phyloP scores from a whole-genome alignment of 2,329 filamentous ascomycete genomes.

The Cladobotryum mycophilum region DNA sequence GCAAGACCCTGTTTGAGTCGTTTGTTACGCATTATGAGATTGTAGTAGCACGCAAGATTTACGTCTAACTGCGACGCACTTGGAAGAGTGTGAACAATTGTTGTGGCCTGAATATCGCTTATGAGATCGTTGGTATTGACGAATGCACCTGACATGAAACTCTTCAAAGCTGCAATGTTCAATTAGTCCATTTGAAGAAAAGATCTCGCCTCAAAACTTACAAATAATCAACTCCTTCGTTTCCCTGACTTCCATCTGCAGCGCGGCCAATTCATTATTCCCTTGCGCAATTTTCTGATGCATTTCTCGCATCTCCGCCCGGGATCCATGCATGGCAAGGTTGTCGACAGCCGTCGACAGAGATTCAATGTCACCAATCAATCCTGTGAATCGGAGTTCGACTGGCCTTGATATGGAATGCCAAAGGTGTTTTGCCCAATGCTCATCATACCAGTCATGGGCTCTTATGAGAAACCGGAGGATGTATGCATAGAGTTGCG shows the following conservation, averaged over 20 bases:
- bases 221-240: neutral
- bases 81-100: neutral
- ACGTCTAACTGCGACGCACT: neutral
- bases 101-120: neutral
- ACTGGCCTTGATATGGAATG: neutral
- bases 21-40: neutral
- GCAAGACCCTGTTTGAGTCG: neutral
- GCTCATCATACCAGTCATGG: neutral
- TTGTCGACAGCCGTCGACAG: neutral
- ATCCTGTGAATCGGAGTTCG: neutral
- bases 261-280: neutral
- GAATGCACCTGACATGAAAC: neutral
- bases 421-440: neutral
- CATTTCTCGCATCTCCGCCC: neutral
- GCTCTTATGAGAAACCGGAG: neutral
- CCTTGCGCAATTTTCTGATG: neutral
- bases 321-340: neutral
- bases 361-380: neutral
- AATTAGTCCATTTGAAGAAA: neutral
- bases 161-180: neutral
- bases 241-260: neutral
- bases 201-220: neutral
- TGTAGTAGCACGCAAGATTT: neutral
- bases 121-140: neutral
- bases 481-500: neutral